Base-by-base conservation (phyloP, 2,329 filamentous ascomycete species). In the Fusarium musae region DNA sequence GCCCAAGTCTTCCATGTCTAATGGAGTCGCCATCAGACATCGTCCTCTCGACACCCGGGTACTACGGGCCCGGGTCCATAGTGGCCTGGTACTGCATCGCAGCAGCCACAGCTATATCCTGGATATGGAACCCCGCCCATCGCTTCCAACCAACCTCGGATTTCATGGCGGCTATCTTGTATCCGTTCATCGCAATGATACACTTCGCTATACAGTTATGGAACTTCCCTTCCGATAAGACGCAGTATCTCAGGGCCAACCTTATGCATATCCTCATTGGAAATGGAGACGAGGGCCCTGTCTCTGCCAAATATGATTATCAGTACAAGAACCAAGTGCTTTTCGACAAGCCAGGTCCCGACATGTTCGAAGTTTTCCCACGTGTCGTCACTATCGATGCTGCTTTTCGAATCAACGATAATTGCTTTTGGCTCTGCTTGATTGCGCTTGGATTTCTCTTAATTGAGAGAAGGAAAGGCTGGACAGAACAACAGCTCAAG, bases 11-110 rank as follows among this genome's bases (percentile, higher is more conserved):
- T 49, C 3, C 7, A 12, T 12, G 0, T 3, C 0, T 2, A 3
- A 49, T 50, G 46, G 21, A 17, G 0, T 23, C 16, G 0, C 8
- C 0, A 2, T 6, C 15, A 6, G 28, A 32, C 0, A 34, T 50
- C 5, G 21, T 5, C 16, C 47, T 34, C 10, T 50, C 47, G 7
- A 34, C 30, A 2, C 47, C 47, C 0, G 47, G 47, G 17, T 50
- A 50, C 28, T 50, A 50, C 21, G 28, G 47, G 0, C 47, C 47
- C 3, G 47, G 47, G 3, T 50, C 47, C 0, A 34, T 50, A 13
- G 0, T 2, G 1, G 28, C 47, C 2, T 50, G 47, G 47, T 50
- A 50, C 21, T 50, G 47, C 3, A 10, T 50, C 11, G 28, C 17
- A 2, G 28, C 47, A 7, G 3, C 46, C 15, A 32, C 10, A 2